Evolutionary conservation across 495 filamentous ascomycete genomes (phyloP), one percentile per base, ranked within the genome.

Genomic region (Penicillium diatomitis): DNA sequence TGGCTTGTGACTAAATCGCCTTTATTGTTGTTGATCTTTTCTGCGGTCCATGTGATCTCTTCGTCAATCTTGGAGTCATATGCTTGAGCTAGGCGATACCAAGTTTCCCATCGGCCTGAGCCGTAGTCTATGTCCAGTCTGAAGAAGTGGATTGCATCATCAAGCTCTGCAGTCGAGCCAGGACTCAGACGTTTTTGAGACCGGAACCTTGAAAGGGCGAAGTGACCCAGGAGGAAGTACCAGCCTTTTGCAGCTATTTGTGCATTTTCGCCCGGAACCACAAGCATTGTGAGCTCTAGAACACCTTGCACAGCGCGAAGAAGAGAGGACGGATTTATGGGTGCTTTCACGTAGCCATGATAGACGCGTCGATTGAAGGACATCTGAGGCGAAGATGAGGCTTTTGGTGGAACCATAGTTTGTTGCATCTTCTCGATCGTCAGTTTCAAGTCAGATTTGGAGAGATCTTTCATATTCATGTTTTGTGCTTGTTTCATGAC

Each of bases 31-130:
- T 97, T 96, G 62, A 97, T 82, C 59, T 94, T 94, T 47, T 99
- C 94, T 4, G 92, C 86, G n/a, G 82, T 84, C 92, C 94, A 97
- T 5, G 90, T 83, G 8, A 94, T 85, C 2, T 84, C 80, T 60
- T 99, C 94, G 49, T 99, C 94, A 41, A 97, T 66, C 59, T 94
- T 87, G 28, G 83, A 81, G 61, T 97, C 92, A 61, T 91, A 94
- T 27, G 86, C 85, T 55, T 99, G 92, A 8, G 84, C 92, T 5
- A 96, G 75, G 41, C 92, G 82, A 63, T 91, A 96, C 94, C 92
- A 99, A 0, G 90, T 83, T 63, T 97, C 90, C 92, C 92, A 99
- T 41, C 83, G 81, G 30, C 90, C 84, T 2, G 81, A 79, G 10
- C 81, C 85, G 60, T 89, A 88, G 54, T 95, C 85, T 2, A 99